Base-by-base conservation (phyloP, 768 basidiomycete species). In the Tulasnella sp. region DNA sequence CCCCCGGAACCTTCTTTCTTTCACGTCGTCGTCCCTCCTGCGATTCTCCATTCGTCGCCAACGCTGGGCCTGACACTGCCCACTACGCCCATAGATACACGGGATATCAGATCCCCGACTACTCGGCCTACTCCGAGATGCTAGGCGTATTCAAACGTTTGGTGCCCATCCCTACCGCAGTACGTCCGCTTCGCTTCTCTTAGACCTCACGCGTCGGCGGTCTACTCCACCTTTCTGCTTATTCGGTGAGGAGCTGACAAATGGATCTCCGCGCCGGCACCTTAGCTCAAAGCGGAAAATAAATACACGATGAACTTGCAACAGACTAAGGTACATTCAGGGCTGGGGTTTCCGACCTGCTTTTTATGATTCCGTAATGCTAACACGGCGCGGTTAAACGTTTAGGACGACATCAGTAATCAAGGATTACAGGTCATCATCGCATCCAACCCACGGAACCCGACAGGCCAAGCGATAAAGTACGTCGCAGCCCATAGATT, bases 371-470 rank as follows among this genome's bases (percentile, higher is more conserved):
- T 39, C 35, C 42, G 70, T 29, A 46, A 40, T 74, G 20, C 42
- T 74, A 18, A 51, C 6, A 42, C 42, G 29, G 16, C 23, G 11
- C 57, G 57, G 70, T 37, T 9, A 29, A 29, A 71, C 26, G 32
- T 70, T 55, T 69, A 92, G 90, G 91, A 87, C 86, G 94, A 96
- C 81, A 94, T 96, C 77, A 87, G 86, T 57, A 92, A 88, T 0
- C 94, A 96, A 84, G 94, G 95, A 18, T 86, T 96, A 26, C 89
- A 91, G 15, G 94, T 96, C 73, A 88, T 97, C 77, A 86, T 96
- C 67, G 93, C 94, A 0, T 95, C 93, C 32, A 98, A 98, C 85
- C 96, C 96, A n/a, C 90, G 96, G 75, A 98, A 98, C 83, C 96
- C 96, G 3, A 98, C 96, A 0, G 95, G 96, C n/a, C 96, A 97